phyloP scores from a whole-genome alignment of 306 rosid genomes.

The Morella rubra region DNA sequence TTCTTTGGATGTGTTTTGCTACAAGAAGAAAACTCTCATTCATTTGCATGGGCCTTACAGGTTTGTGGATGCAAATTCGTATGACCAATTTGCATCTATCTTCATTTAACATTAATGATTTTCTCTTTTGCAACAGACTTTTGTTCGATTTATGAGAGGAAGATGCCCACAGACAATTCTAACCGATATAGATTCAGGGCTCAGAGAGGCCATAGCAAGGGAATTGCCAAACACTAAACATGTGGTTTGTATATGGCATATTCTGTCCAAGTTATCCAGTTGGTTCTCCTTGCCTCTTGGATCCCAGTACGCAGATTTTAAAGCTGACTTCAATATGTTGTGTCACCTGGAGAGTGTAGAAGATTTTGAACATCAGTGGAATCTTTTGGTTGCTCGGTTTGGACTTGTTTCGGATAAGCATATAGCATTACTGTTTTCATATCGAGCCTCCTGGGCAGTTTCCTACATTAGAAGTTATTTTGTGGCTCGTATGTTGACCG shows the following conservation, averaged over 20 bases:
- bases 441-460: constrained; percentile 49
- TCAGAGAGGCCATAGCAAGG: constrained; percentile 52
- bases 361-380: constrained; percentile 66
- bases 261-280: constrained; percentile 57
- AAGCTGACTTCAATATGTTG: constrained; percentile 55
- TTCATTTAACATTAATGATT: constrained; percentile 23
- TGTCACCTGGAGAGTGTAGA: constrained; percentile 57
- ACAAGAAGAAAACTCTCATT: constrained; percentile 57
- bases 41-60: constrained; percentile 67
- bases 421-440: constrained; percentile 44
- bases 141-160: constrained; percentile 65
- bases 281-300: constrained; percentile 62
- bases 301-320: constrained; percentile 46
- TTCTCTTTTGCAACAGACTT: constrained; percentile 55
- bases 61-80: constrained; percentile 46
- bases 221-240: constrained; percentile 60
- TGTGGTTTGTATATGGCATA: constrained; percentile 49
- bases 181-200: constrained; percentile 59
- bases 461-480: constrained; percentile 47
- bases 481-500: constrained; percentile 54
- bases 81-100: constrained; percentile 38
- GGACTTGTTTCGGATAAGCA: constrained; percentile 62
- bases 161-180: constrained; percentile 57
- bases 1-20: constrained; percentile 52
- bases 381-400: constrained; percentile 48